A percentile compares a stretch with the other conserved stretches of the same genome.
phyloP scores from a whole-genome alignment of 2,329 filamentous ascomycete species.

The Biscogniauxia marginata region DNA sequence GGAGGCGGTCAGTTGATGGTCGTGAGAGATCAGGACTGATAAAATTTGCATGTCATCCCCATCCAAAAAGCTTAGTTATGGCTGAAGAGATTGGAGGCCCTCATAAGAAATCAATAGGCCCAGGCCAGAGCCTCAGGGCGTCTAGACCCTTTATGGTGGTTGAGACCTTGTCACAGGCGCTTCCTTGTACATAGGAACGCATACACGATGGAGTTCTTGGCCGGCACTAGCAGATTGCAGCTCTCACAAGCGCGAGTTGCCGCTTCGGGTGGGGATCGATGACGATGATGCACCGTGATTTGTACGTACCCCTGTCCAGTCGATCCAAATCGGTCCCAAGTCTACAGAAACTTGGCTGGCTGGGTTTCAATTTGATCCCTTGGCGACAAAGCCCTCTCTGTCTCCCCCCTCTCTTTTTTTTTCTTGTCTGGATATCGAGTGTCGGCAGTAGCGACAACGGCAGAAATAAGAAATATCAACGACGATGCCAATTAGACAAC shows the following conservation, averaged over 20 bases:
- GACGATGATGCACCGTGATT: conserved; percentile 4
- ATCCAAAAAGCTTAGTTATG: neutral
- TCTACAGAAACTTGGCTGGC: conserved; percentile 14
- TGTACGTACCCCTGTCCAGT: conserved; percentile 15
- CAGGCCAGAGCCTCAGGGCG: neutral
- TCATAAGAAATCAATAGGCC: neutral
- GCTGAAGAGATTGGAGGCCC: neutral
- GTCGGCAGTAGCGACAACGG: too few relatives aligned
- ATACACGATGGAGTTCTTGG: neutral
- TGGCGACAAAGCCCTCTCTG: conserved; percentile 6
- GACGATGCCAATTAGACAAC: too few relatives aligned
- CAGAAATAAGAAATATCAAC: too few relatives aligned
- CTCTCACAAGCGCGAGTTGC: neutral
- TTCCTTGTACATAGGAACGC: too few relatives aligned
- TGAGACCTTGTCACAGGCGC: neutral
- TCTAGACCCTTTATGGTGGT: neutral
- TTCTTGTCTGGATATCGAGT: too few relatives aligned
- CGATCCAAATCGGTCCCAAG: conserved; percentile 5
- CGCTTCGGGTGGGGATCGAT: neutral
- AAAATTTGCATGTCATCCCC: neutral
- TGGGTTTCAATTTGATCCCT: conserved; percentile 14
- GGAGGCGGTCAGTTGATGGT: neutral
- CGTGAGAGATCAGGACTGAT: neutral
- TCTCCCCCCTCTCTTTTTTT: neutral
- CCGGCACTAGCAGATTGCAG: neutral